phyloP scores from a whole-genome alignment of 495 filamentous ascomycete genomes.

The Aspergillus nidulans region DNA sequence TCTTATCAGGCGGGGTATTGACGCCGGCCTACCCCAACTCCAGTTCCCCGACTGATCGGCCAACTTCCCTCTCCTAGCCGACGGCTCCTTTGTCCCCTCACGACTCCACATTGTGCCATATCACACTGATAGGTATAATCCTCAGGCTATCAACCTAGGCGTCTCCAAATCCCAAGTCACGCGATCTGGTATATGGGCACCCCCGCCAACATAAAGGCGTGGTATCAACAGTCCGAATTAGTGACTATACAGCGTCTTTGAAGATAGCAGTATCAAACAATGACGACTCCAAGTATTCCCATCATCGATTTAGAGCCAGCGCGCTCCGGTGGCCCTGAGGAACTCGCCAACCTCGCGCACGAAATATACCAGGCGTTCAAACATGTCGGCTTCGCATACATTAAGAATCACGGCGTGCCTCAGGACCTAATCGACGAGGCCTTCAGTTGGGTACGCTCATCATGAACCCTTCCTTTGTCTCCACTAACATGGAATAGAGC shows the following conservation, averaged over 20 bases:
- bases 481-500: background rate
- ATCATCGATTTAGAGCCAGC: conserved; percentile 4
- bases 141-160: background rate
- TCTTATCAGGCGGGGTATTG: background rate
- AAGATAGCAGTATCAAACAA: background rate
- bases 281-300: background rate
- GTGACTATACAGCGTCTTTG: background rate
- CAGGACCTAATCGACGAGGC: conserved; percentile 5
- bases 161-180: background rate
- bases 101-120: background rate
- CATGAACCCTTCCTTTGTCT: too few relatives aligned
- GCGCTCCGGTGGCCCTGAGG: background rate
- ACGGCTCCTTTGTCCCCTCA: background rate
- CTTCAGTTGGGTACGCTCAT: conserved; percentile 1
- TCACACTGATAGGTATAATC: background rate
- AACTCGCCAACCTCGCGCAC: background rate
- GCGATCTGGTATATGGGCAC: background rate
- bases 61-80: background rate
- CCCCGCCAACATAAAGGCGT: background rate
- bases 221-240: too few relatives aligned
- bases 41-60: conserved; percentile 4
- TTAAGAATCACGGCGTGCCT: conserved; percentile 7
- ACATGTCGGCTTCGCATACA: conserved; percentile 1
- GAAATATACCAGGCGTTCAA: conserved; percentile 7
- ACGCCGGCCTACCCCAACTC: background rate